Conservation (phyloP, 2,329 filamentous ascomycete species). For the Paecilomyces sp. region DNA sequence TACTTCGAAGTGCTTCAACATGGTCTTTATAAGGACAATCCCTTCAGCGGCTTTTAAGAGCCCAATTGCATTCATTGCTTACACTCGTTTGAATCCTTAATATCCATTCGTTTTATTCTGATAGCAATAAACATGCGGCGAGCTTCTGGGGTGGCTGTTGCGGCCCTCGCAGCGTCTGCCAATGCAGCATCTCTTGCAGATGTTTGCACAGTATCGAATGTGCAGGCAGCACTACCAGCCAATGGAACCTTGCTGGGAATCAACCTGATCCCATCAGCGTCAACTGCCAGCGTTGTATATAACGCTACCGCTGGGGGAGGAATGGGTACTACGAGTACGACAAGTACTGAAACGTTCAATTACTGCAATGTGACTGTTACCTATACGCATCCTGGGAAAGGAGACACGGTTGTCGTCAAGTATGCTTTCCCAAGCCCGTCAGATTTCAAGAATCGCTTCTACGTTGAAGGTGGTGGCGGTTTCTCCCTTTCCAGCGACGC, state of each 20-base stretch:
- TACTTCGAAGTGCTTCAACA: neutral
- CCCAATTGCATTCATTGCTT: neutral
- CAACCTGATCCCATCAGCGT: slow-evolving; percentile 33
- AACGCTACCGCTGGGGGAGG: slow-evolving; percentile 23
- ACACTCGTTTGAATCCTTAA: neutral
- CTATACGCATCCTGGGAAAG: slow-evolving; percentile 38
- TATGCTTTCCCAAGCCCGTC: slow-evolving; percentile 39
- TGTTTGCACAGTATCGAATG: slow-evolving; percentile 37
- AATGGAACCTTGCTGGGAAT: slow-evolving; percentile 38
- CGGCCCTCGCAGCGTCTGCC: slow-evolving; percentile 19
- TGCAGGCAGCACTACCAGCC: slow-evolving; percentile 36
- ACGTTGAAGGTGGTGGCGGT: slow-evolving; percentile 43
- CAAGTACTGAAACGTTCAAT: slow-evolving; percentile 8
- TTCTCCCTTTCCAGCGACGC: slow-evolving; percentile 45
- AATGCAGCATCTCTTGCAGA: slow-evolving; percentile 30
- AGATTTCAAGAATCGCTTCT: slow-evolving; percentile 40
- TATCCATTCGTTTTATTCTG: slow-evolving; percentile 2
- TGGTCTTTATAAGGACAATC: neutral
- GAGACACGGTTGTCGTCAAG: slow-evolving; percentile 28
- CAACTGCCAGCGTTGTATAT: slow-evolving; percentile 33
- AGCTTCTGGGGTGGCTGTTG: slow-evolving; percentile 8
- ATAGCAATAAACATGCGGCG: slow-evolving; percentile 22
- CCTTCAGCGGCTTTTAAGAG: neutral
- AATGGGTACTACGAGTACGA: slow-evolving; percentile 5
- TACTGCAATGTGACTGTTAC: slow-evolving; percentile 43